Percentiles rank a stretch among this genome's conserved stretches.
These are phyloP conservation scores for Malus hybrid DNA, from an alignment of 331 rosid species.

Conservation along the genomic window DNA sequence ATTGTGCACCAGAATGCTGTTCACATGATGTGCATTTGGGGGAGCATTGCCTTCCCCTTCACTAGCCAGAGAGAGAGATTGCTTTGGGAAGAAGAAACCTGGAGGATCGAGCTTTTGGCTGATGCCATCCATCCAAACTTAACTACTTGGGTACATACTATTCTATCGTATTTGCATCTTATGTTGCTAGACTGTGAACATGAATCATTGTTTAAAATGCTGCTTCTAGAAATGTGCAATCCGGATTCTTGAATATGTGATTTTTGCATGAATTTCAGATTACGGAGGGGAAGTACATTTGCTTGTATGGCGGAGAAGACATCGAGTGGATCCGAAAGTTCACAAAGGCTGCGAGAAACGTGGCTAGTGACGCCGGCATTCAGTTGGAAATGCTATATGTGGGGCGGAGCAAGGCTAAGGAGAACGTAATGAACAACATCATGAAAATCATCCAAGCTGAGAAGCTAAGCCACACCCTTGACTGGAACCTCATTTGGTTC, in stretches of 20 bases:
- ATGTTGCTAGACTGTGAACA: not conserved
- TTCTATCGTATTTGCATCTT: not conserved
- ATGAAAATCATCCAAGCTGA: not conserved
- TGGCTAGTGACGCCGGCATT: not conserved
- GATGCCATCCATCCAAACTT: constrained; percentile 6
- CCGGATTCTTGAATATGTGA: too few species aligned
- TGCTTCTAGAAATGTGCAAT: too few species aligned
- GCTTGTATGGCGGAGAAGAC: constrained; percentile 11
- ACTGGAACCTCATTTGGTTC: constrained; percentile 4
- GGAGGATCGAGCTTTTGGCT: constrained; percentile 19
- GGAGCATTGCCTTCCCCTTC: constrained; percentile 25
- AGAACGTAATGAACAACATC: not conserved
- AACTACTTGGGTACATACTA: not conserved
- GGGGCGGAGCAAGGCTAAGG: not conserved
- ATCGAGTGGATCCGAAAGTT: constrained; percentile 5
- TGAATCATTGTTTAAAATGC: too few species aligned
- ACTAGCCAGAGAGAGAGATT: constrained; percentile 6
- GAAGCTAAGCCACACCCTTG: constrained; percentile 1
- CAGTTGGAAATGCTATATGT: not conserved
- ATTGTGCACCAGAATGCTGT: constrained; percentile 16
- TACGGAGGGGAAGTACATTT: not conserved
- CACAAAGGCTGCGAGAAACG: not conserved
- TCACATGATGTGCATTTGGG: constrained; percentile 35
- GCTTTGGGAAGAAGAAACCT: constrained; percentile 19
- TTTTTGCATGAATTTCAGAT: not conserved